phyloP scores from a whole-genome alignment of 2,329 filamentous ascomycete genomes.

The Trichoderma koningiopsis region DNA sequence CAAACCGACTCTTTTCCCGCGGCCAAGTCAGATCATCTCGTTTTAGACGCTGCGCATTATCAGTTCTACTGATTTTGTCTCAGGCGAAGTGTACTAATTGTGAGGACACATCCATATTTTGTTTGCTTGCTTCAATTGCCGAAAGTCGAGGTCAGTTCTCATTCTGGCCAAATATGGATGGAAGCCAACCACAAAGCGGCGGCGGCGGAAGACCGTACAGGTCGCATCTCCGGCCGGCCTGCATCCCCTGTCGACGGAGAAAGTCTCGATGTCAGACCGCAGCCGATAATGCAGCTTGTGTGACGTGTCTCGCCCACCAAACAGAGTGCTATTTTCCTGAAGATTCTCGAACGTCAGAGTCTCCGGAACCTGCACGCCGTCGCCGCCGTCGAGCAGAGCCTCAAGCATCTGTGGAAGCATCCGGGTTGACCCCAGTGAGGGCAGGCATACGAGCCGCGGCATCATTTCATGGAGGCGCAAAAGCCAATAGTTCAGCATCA shows the following conservation, averaged over 20 bases:
- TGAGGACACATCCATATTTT: not conserved
- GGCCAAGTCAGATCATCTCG: not conserved
- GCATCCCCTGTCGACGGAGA: constrained; percentile 60
- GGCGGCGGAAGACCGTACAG: constrained; percentile 53
- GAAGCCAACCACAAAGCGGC: constrained; percentile 19
- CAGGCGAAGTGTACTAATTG: not conserved
- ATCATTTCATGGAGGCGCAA: constrained; percentile 7
- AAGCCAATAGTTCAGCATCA: constrained; percentile 5
- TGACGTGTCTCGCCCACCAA: constrained; percentile 60
- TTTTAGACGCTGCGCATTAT: not conserved
- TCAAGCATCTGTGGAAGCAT: constrained; percentile 13
- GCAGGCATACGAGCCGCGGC: not conserved
- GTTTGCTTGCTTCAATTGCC: not conserved
- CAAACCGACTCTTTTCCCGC: constrained; percentile 7
- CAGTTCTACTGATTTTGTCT: not conserved
- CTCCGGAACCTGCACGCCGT: constrained; percentile 28
- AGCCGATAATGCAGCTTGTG: constrained; percentile 52
- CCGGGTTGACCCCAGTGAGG: not conserved
- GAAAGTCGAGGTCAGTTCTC: not conserved
- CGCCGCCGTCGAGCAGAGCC: constrained; percentile 24
- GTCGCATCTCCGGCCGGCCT: constrained; percentile 63
- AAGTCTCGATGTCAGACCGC: constrained; percentile 65
- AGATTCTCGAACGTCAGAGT: constrained; percentile 33
- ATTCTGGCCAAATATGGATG: not conserved
- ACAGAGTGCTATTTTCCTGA: constrained; percentile 58